phyloP scores from a whole-genome alignment of 768 basidiomycete species.

The Antrodiella citrinella region DNA sequence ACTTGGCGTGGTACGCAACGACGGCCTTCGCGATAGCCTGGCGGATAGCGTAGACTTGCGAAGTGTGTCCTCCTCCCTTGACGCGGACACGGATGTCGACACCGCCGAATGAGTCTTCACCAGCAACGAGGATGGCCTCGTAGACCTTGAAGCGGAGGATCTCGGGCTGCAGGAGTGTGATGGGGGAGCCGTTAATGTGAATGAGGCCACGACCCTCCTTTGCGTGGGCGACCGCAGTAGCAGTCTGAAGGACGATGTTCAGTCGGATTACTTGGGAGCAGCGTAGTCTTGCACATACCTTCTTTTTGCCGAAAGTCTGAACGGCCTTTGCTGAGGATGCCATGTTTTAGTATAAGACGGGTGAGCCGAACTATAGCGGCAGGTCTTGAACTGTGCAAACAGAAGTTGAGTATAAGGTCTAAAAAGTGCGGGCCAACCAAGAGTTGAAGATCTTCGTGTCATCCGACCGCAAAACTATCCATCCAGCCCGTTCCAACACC shows the following conservation, averaged over 20 bases:
- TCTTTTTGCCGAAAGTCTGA: constrained; percentile 99
- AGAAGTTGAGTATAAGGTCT: constrained; percentile 17
- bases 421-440: constrained; percentile 3
- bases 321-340: constrained; percentile 79
- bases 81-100: constrained; percentile 97
- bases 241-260: constrained; percentile 51
- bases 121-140: constrained; percentile 91
- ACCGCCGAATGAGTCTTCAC: constrained; percentile 77
- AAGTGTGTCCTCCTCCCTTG: constrained; percentile 98
- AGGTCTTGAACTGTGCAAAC: constrained; percentile 11
- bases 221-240: constrained; percentile 95
- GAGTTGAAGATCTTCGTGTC: constrained; percentile 15
- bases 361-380: constrained; percentile 14
- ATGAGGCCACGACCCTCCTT: constrained; percentile 95
- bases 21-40: constrained; percentile 98
- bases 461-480: constrained; percentile 26
- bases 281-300: constrained; percentile 42
- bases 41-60: constrained; percentile 97
- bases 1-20: constrained; percentile 98
- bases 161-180: constrained; percentile 91
- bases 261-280: constrained; percentile 2
- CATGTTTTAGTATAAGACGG: constrained; percentile 41
- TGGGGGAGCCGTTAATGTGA: constrained; percentile 94
- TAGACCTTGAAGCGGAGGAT: constrained; percentile 98
- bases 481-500: constrained; percentile 31